Base-by-base conservation (phyloP, 495 filamentous ascomycete genomes). In the Chaetomium tenue region DNA sequence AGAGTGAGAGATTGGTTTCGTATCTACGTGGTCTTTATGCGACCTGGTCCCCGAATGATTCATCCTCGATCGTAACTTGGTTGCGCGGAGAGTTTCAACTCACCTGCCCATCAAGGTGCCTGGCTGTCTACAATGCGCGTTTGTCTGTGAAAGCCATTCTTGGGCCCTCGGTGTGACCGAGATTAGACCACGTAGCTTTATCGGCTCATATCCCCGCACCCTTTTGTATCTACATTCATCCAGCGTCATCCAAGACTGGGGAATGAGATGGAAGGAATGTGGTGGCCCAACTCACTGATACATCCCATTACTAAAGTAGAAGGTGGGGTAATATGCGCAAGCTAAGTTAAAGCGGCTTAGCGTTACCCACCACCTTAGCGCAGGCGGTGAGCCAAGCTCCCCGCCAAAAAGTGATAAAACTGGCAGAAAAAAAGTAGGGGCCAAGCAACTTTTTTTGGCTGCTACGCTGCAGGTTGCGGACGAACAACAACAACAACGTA, bases 361-460 rank as follows among this genome's bases (percentile, higher is more conserved):
- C 20, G 11, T n/a, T 4, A 7, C 20, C 18, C 8, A n/a, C n/a
- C n/a, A 18, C 18, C 40, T 5, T 25, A 13, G 11, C 30, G 37
- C 30, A 39, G 69, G 71, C 71, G 71, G 71, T 73, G 69, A 69
- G 47, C 26, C 2, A 15, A 30, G 39, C 5, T 63, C 65, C 70
- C 68, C 68, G 68, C 70, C 61, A 68, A 63, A 61, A 63, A 20
- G 40, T 50, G 37, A 22, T 58, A 60, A 66, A 64, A 65, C 40
- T 57, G 70, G 70, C 70, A 75, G 72, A 73, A 75, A 72, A 72
- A 71, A 71, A 72, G 63, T 72, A 46, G 62, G 63, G 66, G 53
- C 61, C 58, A 51, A 56, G 66, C 52, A 70, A 69, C 63, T 68
- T 68, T 37, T 37, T 70, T 62, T 50, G 60, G 57, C 42, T 33